A percentile compares a stretch with the other conserved stretches of the same genome.
These are phyloP conservation scores for Hyparrhenia diplandra DNA, from an alignment of 176 grass and related monocot genomes.

Conservation along the genomic window DNA sequence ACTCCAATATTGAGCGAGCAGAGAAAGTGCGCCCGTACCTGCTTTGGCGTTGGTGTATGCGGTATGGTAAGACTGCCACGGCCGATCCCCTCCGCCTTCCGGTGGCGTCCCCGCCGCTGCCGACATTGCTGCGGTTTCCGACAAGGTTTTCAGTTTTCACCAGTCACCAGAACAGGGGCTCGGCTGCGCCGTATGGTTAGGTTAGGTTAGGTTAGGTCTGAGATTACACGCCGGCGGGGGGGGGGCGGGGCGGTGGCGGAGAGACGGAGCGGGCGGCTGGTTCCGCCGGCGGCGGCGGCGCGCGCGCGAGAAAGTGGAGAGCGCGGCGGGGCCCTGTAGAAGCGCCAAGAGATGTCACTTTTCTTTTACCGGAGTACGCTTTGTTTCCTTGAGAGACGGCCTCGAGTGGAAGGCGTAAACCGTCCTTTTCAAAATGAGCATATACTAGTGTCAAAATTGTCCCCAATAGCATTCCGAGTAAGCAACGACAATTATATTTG, in stretches of 20 bases:
- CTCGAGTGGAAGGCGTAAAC: no score
- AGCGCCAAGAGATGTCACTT: background rate
- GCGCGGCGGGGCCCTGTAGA: background rate
- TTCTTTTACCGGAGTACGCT: no score
- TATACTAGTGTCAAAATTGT: no score
- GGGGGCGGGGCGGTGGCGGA: background rate
- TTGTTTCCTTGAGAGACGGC: no score
- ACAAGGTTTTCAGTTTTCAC: background rate
- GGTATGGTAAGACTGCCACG: slow-evolving; percentile 92
- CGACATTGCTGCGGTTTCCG: slow-evolving; percentile 27
- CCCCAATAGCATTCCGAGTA: no score
- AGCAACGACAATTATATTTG: no score
- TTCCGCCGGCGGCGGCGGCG: background rate
- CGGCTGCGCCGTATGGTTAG: background rate
- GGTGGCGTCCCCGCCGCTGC: background rate
- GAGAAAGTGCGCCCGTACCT: slow-evolving; percentile 31
- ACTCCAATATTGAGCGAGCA: background rate
- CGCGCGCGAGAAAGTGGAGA: background rate
- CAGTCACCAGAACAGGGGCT: background rate
- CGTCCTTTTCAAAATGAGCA: no score
- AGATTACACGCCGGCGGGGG: background rate
- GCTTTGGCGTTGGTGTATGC: slow-evolving; percentile 93
- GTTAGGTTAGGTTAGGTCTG: no score
- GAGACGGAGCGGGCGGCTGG: background rate
- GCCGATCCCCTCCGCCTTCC: slow-evolving; percentile 44